Evolutionary conservation across 2,329 filamentous ascomycete species (phyloP), one percentile per base, ranked within the genome.

Genomic region (Coleophoma crateriformis): DNA sequence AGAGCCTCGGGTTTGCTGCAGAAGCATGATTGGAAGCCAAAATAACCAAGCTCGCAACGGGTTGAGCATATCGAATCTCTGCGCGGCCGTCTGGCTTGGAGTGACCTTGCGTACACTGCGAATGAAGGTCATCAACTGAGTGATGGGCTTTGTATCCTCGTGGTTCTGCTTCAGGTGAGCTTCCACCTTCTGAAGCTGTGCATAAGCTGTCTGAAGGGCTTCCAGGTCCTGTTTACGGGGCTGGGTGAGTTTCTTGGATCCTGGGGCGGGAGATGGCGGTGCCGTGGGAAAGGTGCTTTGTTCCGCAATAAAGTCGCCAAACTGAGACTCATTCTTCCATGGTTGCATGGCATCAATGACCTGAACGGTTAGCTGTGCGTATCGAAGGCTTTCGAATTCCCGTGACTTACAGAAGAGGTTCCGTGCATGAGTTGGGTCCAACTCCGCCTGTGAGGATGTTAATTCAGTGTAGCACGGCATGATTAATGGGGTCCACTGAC

Each of bases 391-490:
- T 52, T 44, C 49, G 48, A 42, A 42, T 17, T 8, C 12, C 48
- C 45, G 3, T 42, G 42, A 75, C 85, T 71, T 80, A 91, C 90
- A 49, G 88, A 91, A 49, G 88, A 90, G 53, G 91, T 91, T 52
- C 91, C 92, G 63, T 92, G 88, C 76, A 96, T 94, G 52, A 96
- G 75, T 58, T 91, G 91, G 55, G 87, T 90, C 92, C 92, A 97
- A 69, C 85, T 88, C 67, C 86, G 85, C 88, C 90, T 95, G 65
- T 59, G 54, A 61, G 2, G n/a, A 35, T 45, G 57, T 75, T 62
- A 75, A 71, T 61, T 11, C 32, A 14, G 17, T 44, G 17, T 41
- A 7, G 39, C 12, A 19, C 22, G 11, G 14, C 12, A 17, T 41
- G 55, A 58, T 49, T 58, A 59, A 27, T 10, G 33, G 19, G 12